Evolutionary conservation across 805 yeast genomes (phyloP).

Genomic region (Wickerhamiella brachini): DNA sequence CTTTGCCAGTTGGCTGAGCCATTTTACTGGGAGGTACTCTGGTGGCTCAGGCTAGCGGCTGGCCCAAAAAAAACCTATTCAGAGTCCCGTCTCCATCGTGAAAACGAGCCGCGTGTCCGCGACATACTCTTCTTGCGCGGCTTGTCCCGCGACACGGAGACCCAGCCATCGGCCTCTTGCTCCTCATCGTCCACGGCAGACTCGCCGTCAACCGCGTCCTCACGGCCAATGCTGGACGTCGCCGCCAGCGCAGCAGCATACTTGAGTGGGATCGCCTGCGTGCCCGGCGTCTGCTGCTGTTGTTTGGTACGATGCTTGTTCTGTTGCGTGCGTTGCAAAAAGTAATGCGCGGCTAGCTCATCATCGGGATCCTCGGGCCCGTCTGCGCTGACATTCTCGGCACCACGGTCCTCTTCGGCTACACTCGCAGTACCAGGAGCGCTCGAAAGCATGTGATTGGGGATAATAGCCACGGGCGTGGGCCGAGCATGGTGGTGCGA

Average conservation of each 20-base stretch:
- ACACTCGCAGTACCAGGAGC: not conserved
- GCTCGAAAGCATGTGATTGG: not conserved
- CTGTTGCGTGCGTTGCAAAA: constrained; percentile 8
- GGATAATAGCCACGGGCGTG: constrained; percentile 2
- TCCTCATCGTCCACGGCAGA: constrained; percentile 10
- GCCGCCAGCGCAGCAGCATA: constrained; percentile 20
- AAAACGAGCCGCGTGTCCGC: constrained; percentile 12
- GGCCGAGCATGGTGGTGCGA: constrained; percentile 14
- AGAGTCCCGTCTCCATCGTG: constrained; percentile 8
- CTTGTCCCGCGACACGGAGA: constrained; percentile 13
- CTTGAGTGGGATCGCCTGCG: constrained; percentile 13
- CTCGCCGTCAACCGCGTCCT: constrained; percentile 5
- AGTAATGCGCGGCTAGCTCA: constrained; percentile 18
- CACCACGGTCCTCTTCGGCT: not conserved
- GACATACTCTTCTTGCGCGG: constrained; percentile 12
- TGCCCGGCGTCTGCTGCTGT: constrained; percentile 6
- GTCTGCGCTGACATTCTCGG: constrained; percentile 3
- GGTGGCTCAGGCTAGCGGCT: too few species aligned
- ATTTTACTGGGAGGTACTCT: too few species aligned
- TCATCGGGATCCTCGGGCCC: constrained; percentile 20
- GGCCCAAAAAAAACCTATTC: not conserved
- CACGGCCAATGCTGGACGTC: constrained; percentile 12
- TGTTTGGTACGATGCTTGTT: constrained; percentile 7
- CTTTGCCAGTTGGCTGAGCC: too few species aligned
- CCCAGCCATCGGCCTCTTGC: constrained; percentile 19